Evolutionary conservation across 495 filamentous ascomycete species (phyloP).

Genomic region (Friedmanniomyces simplex): DNA sequence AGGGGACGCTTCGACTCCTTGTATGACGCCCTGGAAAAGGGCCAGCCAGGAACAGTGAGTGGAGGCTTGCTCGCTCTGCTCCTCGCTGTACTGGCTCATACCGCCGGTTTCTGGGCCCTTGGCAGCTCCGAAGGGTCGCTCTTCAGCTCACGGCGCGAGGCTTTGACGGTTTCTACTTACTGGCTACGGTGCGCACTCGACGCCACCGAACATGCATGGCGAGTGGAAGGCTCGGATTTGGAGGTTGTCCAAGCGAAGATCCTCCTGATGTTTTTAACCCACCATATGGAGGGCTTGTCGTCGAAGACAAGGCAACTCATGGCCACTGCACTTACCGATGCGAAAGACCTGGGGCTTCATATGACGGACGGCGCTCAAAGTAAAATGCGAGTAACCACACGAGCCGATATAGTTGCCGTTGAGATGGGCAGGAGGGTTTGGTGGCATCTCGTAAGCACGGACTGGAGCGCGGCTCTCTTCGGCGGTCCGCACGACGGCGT

Average conservation of each 20-base stretch:
- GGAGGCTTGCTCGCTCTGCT: not conserved
- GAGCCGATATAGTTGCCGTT: conserved; percentile 14
- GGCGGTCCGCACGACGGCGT: conserved; percentile 41
- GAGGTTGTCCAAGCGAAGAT: conserved; percentile 9
- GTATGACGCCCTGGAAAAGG: not conserved
- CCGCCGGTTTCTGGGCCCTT: conserved; percentile 3
- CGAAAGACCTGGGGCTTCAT: conserved; percentile 31
- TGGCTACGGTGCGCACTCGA: conserved; percentile 11
- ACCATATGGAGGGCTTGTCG: conserved; percentile 15
- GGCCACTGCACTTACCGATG: conserved; percentile 8
- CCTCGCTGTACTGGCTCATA: conserved; percentile 6
- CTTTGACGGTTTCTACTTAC: not conserved
- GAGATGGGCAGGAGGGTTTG: conserved; percentile 36
- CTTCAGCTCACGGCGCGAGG: not conserved
- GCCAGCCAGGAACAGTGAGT: not conserved
- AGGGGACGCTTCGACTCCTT: not conserved
- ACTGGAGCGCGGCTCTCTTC: conserved; percentile 31
- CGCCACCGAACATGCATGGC: conserved; percentile 6
- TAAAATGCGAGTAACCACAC: conserved; percentile 12
- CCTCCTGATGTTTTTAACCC: conserved; percentile 9
- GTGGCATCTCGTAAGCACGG: conserved; percentile 39
- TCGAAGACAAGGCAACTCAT: not conserved
- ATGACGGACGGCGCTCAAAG: conserved; percentile 28
- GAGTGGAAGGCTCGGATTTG: not conserved
- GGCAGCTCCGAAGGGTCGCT: not conserved